Base-by-base conservation (phyloP, 768 basidiomycete species). In the Boletellus ananas region DNA sequence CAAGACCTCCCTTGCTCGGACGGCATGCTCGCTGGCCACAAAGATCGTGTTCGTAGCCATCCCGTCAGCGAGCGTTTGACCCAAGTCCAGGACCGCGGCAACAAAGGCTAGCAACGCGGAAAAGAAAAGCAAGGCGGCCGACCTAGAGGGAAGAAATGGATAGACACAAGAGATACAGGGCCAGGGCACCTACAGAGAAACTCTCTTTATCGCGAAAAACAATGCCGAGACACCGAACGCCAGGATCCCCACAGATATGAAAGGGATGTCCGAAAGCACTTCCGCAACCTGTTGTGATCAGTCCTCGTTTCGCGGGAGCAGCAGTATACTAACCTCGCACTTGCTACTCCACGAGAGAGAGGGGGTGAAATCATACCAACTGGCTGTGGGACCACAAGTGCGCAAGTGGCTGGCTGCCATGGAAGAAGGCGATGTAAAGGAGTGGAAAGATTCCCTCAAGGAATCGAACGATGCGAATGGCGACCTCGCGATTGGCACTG, bases 181-280 rank as follows among this genome's bases (percentile, higher is more conserved):
- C 23, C 14, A 45, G 21, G 37, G 9, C 27, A 68, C 82, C 45
- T 57, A 85, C 84, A 76, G 50, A 49, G 73, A 73, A 33, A 79
- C 63, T 45, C 78, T 79, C 54, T 73, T 78, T 65, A 80, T 69
- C 20, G 76, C 58, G 35, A 84, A 61, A 59, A 83, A 71, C 60
- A 85, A 79, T 12, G 75, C 73, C 44, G 82, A 78, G 36, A 80
- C 70, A 13, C 78, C 83, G 47, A 87, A 79, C 20, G 76, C 76
- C 61, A 85, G 68, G n/a, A 86, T 70, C 31, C 85, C 87, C 36
- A 81, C 75, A 55, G 76, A 78, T 59, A 85, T 79, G 54, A 85
- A 72, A 18, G 87, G 87, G 47, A 88, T 80, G 54, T 85, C 83
- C 16, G 78, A 70, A 39, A 88, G 70, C 36, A 87, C 61, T 55